Evolutionary conservation across 169 alveolate species (phyloP).

Genomic region (Plasmodium vivax): DNA sequence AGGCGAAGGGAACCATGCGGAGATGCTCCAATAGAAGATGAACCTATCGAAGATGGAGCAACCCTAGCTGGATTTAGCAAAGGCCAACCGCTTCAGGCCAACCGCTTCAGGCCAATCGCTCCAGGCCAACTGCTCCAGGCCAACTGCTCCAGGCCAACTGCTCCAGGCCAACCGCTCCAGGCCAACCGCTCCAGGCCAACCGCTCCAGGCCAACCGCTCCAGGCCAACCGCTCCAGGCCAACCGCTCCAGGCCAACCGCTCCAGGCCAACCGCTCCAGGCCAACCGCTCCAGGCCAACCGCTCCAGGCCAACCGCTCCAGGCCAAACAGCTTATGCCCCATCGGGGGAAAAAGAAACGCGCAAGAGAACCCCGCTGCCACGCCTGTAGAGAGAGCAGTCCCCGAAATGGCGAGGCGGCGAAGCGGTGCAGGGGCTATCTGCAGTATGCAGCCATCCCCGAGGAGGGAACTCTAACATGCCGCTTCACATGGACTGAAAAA

Average conservation of each 20-base stretch:
- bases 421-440: not conserved
- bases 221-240: no score
- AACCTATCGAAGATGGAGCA: not conserved
- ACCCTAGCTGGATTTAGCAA: not conserved
- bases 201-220: no score
- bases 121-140: not conserved
- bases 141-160: no score
- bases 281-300: no score
- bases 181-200: not conserved
- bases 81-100: no score
- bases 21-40: not conserved
- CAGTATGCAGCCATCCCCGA: not conserved
- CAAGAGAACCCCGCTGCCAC: not conserved
- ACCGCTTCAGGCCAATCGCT: no score
- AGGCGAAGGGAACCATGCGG: not conserved
- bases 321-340: not conserved
- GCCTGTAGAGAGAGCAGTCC: not conserved
- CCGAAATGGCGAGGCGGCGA: not conserved
- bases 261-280: no score
- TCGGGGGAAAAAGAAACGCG: not conserved
- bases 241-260: no score
- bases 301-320: not conserved
- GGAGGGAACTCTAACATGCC: not conserved
- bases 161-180: not conserved
- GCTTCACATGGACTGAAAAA: not conserved